These are phyloP conservation scores for Sclerotinia nivalis DNA, from an alignment of 2,329 filamentous ascomycete species.

Conservation along the genomic window DNA sequence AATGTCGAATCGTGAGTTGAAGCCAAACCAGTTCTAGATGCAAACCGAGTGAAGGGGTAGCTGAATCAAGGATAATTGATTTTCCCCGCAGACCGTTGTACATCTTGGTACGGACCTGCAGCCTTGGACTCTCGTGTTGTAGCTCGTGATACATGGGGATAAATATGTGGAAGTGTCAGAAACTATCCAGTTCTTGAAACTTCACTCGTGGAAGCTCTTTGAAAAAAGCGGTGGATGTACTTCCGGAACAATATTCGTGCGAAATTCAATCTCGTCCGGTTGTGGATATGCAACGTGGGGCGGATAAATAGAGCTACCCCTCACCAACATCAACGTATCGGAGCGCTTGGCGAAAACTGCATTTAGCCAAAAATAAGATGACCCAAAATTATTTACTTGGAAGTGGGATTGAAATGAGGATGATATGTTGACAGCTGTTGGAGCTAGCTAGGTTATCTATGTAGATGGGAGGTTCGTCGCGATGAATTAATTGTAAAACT, in stretches of 20 bases:
- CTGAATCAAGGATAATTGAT: constrained; percentile 7
- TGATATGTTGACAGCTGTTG: constrained; percentile 7
- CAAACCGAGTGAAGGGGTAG: neutral
- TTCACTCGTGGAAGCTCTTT: constrained; percentile 20
- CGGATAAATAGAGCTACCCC: constrained; percentile 21
- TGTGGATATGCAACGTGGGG: constrained; percentile 5
- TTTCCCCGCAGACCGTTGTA: constrained; percentile 1
- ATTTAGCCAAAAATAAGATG: constrained; percentile 18
- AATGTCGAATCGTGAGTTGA: neutral
- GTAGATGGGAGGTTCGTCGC: neutral
- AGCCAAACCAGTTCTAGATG: constrained; percentile 1
- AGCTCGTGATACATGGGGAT: constrained; percentile 12
- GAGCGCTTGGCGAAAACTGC: constrained; percentile 11
- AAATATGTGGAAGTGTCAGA: neutral
- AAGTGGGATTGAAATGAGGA: constrained; percentile 6
- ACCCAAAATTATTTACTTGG: neutral
- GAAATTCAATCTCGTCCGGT: neutral
- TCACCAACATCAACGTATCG: constrained; percentile 15
- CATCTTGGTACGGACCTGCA: constrained; percentile 14
- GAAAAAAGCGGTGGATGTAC: neutral
- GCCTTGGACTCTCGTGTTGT: constrained; percentile 4
- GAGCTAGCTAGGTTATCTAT: neutral
- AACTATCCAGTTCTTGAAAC: neutral
- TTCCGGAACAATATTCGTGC: constrained; percentile 24
- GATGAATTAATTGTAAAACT: neutral